Percentiles rank a stretch among this genome's conserved stretches.
These are phyloP conservation scores for Neurospora hispaniola DNA, from an alignment of 495 filamentous ascomycete species.

Conservation along the genomic window DNA sequence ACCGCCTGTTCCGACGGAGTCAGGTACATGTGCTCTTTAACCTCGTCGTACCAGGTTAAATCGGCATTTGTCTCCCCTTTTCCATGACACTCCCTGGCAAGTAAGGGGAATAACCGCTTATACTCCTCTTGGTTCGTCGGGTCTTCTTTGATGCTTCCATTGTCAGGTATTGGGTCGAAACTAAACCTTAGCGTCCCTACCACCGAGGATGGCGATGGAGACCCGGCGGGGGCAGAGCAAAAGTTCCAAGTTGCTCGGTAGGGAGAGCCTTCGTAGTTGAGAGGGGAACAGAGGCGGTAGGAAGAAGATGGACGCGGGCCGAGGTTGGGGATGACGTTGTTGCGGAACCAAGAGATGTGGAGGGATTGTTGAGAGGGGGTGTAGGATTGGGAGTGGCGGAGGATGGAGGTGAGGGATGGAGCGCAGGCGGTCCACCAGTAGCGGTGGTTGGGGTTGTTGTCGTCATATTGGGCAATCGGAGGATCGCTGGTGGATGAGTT, in stretches of 20 bases:
- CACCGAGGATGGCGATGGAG: background rate
- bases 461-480: background rate
- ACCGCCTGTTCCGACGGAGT: rapidly evolving
- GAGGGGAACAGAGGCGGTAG: background rate
- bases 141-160: background rate
- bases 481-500: background rate
- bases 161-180: background rate
- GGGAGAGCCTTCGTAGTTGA: background rate
- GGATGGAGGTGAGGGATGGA: background rate
- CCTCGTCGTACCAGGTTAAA: background rate
- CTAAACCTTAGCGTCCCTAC: background rate
- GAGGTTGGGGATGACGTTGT: background rate
- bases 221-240: background rate
- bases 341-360: background rate
- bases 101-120: background rate
- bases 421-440: background rate
- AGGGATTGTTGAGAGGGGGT: background rate
- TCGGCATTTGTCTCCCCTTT: background rate
- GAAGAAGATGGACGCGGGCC: background rate
- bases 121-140: background rate
- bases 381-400: background rate
- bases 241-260: background rate
- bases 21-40: background rate
- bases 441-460: background rate
- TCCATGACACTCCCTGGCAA: background rate